Base-by-base conservation (phyloP, 2,329 filamentous ascomycete genomes). In the Tolypocladium nubicola region DNA sequence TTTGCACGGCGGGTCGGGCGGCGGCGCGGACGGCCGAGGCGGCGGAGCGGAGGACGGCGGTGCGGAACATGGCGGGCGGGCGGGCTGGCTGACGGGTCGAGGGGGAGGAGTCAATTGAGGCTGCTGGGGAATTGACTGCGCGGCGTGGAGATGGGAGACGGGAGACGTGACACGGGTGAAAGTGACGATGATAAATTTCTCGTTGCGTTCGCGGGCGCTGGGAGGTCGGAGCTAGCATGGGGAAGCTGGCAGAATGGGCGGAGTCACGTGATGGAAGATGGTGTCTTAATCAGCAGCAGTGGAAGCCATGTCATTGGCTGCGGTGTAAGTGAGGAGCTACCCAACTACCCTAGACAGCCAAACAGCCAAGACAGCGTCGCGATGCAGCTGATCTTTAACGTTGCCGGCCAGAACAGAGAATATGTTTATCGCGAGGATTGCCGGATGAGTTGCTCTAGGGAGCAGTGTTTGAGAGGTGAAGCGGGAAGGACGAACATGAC, bases 11-110 rank as follows among this genome's bases (percentile, higher is more conserved):
- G 63, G 77, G 76, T 60, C 75, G 72, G 61, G 74, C 72, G 64
- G 74, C 70, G 67, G 72, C 73, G 71, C 79, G 75, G 70, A 79
- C 75, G 63, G 79, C 75, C 72, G 86, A 82, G 73, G 88, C 83
- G 71, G 88, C 84, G 70, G 89, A 87, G 77, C 88, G 88, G 79
- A 93, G 80, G 74, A 94, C 76, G 71, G 89, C 86, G 75, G 89
- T 85, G 79, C 93, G 89, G 82, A 97, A 91, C 93, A 97, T 97
- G 55, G 55, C 67, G 61, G 61, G 59, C 47, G 16, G 26, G 23
- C 23, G 23, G 23, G 8, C 11, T 26, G 7, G 23, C 21, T 47
- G 45, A 6, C 45, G 45, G 26, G 43, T 30, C 47, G 47, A n/a
- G 3, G 4, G 53, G 55, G 58, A 43, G 33, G 56, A 50, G 56